Evolutionary conservation across 2,329 filamentous ascomycete species (phyloP).

Genomic region (Pestalotiopsis fici): DNA sequence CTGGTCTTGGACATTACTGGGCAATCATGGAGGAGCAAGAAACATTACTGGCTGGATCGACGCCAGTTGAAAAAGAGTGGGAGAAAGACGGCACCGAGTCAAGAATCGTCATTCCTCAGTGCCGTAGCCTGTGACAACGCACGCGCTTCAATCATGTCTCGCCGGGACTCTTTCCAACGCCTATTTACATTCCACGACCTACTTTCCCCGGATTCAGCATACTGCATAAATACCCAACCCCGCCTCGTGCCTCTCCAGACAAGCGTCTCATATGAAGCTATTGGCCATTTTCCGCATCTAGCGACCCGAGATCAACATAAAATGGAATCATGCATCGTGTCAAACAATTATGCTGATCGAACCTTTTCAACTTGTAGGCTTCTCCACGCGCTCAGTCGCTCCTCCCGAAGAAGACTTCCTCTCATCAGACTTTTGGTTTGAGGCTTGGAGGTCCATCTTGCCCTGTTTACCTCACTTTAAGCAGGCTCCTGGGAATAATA

Average conservation of each 20-base stretch:
- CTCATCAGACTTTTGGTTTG: slow-evolving; percentile 24
- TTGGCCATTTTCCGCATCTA: slow-evolving; percentile 2
- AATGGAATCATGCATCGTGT: slow-evolving; percentile 24
- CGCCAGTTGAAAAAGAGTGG: neutral
- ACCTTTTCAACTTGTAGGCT: slow-evolving; percentile 27
- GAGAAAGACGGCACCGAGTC: slow-evolving; percentile 8
- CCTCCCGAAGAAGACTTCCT: slow-evolving; percentile 16
- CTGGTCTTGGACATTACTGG: neutral
- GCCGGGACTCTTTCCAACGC: neutral
- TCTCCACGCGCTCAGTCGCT: slow-evolving; percentile 23
- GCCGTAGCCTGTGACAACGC: slow-evolving; percentile 30
- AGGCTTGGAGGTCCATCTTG: slow-evolving; percentile 26
- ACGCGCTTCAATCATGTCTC: slow-evolving; percentile 14
- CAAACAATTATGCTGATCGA: slow-evolving; percentile 29
- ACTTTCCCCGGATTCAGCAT: slow-evolving; percentile 16
- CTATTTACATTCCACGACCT: slow-evolving; percentile 13
- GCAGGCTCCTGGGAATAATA: slow-evolving; percentile 25
- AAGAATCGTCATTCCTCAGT: slow-evolving; percentile 26
- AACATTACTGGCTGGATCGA: neutral
- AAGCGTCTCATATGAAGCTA: slow-evolving; percentile 10
- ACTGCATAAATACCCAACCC: slow-evolving; percentile 23
- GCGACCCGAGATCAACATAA: slow-evolving; percentile 13
- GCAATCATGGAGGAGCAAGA: neutral
- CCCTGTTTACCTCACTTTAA: slow-evolving; percentile 26
- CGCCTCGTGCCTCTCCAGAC: slow-evolving; percentile 6